Evolutionary conservation across 306 rosid species (phyloP), one percentile per base, ranked within the genome.

Genomic region (Vicia faba): DNA sequence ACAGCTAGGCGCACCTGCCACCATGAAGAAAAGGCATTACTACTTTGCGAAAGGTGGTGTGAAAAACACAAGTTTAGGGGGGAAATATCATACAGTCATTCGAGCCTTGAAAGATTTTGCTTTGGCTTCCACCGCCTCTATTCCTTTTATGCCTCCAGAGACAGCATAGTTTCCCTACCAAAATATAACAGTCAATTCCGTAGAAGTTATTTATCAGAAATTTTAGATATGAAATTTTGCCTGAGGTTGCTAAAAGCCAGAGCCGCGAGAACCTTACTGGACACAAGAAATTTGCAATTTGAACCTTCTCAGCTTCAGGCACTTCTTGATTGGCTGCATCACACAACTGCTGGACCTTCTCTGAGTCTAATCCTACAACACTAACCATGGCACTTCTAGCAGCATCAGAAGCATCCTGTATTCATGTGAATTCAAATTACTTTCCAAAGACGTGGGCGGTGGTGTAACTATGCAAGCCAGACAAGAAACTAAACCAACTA

Each of bases 71-170:
- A 55, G 44, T 64, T 56, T 13, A 18, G 61, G 75, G 55, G 70
- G 19, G 53, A 3, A 18, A 20, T 13, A 5, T 20, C 78, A 36
- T 86, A 95, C 99, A 69, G 96, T 90, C 99, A 90, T 95, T 70
- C 99, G 89, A 78, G 99, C 99, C 86, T 95, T 90, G 87, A 95
- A 95, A 54, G 97, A 95, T 76, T 95, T 95, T 49, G 99, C 99
- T 83, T 88, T 95, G 73, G 97, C 82, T 80, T 95, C 99, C 29
- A 95, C 79, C 25, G 46, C 86, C 85, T 95, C 97, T 28, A 95
- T 73, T 79, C 99, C 99, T 79, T 85, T 88, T 76, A 90, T n/a
- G 64, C 99, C 99, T 46, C 99, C 99, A 41, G 99, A 95, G 4
- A 95, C 97, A 33, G 92, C 99, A 75, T 95, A 95, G 77, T 95